Percentiles rank a stretch among this genome's conserved stretches.
phyloP scores from a whole-genome alignment of 2,329 filamentous ascomycete species.

The Zymoseptoria pseudotritici region DNA sequence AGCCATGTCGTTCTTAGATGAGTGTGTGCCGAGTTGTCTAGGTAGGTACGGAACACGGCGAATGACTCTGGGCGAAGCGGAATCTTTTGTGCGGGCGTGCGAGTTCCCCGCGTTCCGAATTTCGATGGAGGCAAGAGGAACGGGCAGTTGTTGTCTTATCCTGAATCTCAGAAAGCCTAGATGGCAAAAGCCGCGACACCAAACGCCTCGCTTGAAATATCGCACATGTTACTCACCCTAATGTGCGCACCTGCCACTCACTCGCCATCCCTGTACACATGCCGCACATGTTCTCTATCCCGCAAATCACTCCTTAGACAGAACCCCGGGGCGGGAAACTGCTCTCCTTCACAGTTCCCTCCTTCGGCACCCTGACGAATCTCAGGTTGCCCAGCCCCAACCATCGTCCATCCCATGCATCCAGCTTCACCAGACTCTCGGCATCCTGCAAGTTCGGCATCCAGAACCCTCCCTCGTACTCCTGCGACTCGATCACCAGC shows the following conservation, averaged over 20 bases:
- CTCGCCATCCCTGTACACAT: background rate
- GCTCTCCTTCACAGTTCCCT: slow-evolving; percentile 59
- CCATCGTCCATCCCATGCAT: slow-evolving; percentile 79
- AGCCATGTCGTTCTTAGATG: background rate
- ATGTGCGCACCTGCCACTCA: background rate
- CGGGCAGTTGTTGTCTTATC: too few species aligned
- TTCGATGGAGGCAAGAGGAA: too few species aligned
- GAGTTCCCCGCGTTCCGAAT: too few species aligned
- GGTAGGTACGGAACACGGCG: too few species aligned
- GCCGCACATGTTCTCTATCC: background rate
- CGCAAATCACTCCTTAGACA: slow-evolving; percentile 16
- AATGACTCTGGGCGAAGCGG: too few species aligned
- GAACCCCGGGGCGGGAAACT: slow-evolving; percentile 63
- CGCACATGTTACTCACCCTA: background rate
- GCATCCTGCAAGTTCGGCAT: slow-evolving; percentile 67
- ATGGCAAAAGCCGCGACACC: background rate
- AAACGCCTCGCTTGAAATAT: background rate
- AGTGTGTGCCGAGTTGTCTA: background rate
- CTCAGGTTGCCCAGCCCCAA: slow-evolving; percentile 65
- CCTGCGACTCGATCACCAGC: slow-evolving; percentile 63
- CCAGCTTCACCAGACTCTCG: slow-evolving; percentile 58
- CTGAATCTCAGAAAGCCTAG: too few species aligned
- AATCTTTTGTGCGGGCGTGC: too few species aligned
- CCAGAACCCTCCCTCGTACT: slow-evolving; percentile 80
- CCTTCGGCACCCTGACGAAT: slow-evolving; percentile 66